phyloP scores from a whole-genome alignment of 192 early-diverging fungal genomes.

The Rhizoclosmatium sp. region DNA sequence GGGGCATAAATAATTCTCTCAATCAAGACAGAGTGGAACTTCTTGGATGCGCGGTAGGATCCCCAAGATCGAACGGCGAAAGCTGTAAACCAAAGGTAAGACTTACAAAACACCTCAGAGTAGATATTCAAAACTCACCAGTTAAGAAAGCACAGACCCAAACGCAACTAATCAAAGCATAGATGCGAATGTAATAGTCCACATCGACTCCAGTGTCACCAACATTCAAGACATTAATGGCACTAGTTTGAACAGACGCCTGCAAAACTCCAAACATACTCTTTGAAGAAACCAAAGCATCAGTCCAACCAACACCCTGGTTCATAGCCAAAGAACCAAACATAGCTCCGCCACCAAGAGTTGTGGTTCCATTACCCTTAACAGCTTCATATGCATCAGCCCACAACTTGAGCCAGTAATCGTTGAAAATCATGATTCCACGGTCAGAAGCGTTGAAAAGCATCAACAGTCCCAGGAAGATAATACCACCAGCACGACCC shows the following conservation, averaged over 20 bases:
- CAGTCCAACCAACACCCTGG: not conserved
- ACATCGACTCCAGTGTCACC: not conserved
- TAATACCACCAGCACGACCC: constrained; percentile 55
- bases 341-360: not conserved
- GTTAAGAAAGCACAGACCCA: constrained; percentile 22
- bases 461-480: constrained; percentile 40
- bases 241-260: not conserved
- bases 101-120: constrained; percentile 7
- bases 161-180: constrained; percentile 42
- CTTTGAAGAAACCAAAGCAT: not conserved
- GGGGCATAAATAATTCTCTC: constrained; percentile 49
- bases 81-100: constrained; percentile 14
- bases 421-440: constrained; percentile 39
- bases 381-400: constrained; percentile 41
- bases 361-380: not conserved
- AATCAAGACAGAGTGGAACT: constrained; percentile 47
- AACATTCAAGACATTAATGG: not conserved
- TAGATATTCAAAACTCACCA: not conserved
- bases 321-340: not conserved
- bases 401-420: constrained; percentile 56
- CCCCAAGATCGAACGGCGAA: constrained; percentile 30
- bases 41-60: constrained; percentile 42
- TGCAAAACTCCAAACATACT: not conserved
- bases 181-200: constrained; percentile 44
- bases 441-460: constrained; percentile 34